Evolutionary conservation across 345 rosid species (phyloP), one percentile per base, ranked within the genome.

Genomic region (Citrus trifoliata): DNA sequence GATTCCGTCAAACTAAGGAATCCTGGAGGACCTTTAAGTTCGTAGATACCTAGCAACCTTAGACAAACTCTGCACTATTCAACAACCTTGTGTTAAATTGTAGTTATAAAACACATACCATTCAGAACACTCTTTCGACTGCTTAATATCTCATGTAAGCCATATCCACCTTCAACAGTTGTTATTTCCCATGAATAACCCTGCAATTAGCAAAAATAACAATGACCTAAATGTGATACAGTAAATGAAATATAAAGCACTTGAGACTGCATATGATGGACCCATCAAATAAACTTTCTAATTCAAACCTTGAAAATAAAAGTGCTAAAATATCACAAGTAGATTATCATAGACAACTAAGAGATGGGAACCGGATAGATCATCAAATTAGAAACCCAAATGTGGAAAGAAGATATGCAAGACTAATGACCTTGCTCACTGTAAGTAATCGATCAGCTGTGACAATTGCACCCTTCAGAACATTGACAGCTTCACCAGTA

Each of bases 151-250:
- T 93, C 98, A 38, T 95, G 84, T 65, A 95, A 87, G 66, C 99
- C 99, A 82, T 95, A 88, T 82, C 99, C 98, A 40, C 98, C 98
- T 86, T 95, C 99, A 79, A 79, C 85, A 19, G 99, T 95, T 48
- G 99, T 95, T 77, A 95, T 92, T 84, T 95, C 99, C 99, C 98
- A 91, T 19, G 99, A 86, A 88, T 93, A 95, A 18, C 98, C 99
- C 99, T 95, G 85, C 78, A 81, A 76, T 62, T 40, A 76, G 40
- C 70, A 78, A 53, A 61, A 48, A 61, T 19, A 69, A 42, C n/a
- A 40, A 32, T 16, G 51, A 1, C 24, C 1, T 30, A 21, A 22
- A 46, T 13, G 71, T 75, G 30, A 32, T 48, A 64, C 32, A 18
- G 56, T 64, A 12, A 7, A 30, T 2, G 28, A 32, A 13, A 53